Conservation (phyloP, 768 basidiomycete species). For the Nidula microcarpa region DNA sequence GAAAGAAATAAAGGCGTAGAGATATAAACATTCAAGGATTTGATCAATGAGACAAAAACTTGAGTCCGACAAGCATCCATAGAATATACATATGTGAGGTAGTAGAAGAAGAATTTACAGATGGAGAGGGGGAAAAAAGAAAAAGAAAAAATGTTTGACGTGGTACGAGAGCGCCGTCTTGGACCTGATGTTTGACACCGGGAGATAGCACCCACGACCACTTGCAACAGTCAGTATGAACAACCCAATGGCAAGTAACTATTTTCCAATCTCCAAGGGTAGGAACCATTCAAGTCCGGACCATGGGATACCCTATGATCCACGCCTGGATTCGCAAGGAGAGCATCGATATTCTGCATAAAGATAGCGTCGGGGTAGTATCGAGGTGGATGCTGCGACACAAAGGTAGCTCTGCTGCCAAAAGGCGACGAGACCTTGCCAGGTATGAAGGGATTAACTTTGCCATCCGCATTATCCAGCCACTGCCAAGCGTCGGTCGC, state of each 20-base stretch:
- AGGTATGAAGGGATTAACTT: too few relatives aligned
- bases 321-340: not conserved
- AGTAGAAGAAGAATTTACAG: conserved; percentile 2
- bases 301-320: not conserved
- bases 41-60: conserved; percentile 7
- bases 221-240: not conserved
- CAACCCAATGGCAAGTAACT: not conserved
- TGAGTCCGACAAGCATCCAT: conserved; percentile 6
- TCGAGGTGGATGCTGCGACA: too few relatives aligned
- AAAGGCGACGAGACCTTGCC: too few relatives aligned
- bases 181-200: conserved; percentile 2
- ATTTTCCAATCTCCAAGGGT: conserved; percentile 2
- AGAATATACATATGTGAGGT: conserved; percentile 6
- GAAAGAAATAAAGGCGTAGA: not conserved
- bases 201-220: conserved; percentile 1
- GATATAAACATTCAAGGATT: conserved; percentile 7
- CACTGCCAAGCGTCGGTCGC: conserved; percentile 18
- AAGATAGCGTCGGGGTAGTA: not conserved
- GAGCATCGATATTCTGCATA: not conserved
- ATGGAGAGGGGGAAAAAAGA: conserved; percentile 5
- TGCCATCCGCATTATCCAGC: conserved; percentile 9
- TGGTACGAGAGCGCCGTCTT: conserved; percentile 1
- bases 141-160: not conserved
- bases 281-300: not conserved
- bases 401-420: too few relatives aligned